Evolutionary conservation across 192 early-diverging fungal species (phyloP).

Genomic region (Coemansia sp.): DNA sequence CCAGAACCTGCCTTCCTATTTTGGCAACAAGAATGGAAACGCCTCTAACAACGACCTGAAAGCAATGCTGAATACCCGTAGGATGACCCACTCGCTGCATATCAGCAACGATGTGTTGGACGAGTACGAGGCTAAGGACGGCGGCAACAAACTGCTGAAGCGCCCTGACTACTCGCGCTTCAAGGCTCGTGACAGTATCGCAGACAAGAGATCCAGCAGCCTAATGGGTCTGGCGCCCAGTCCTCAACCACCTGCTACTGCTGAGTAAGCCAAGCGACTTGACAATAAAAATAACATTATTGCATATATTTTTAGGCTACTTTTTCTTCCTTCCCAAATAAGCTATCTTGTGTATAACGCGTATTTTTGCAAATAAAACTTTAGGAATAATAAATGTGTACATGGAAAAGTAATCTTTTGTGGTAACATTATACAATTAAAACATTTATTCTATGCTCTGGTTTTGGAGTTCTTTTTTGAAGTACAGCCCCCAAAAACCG

Average conservation of each 20-base stretch:
- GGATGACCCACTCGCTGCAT: slow-evolving; percentile 27
- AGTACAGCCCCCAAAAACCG: background rate
- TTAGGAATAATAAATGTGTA: no score
- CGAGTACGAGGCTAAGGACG: background rate
- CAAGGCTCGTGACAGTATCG: background rate
- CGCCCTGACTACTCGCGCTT: slow-evolving; percentile 31
- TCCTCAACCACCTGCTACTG: slow-evolving; percentile 12
- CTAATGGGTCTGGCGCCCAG: slow-evolving; percentile 26
- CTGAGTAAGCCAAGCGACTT: background rate
- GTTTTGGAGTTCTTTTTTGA: background rate
- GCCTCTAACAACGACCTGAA: background rate
- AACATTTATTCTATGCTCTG: background rate
- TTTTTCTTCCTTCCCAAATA: background rate
- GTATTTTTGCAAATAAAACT: no score
- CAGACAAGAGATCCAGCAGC: slow-evolving; percentile 19
- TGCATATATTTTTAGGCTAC: background rate
- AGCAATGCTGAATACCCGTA: background rate
- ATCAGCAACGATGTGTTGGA: slow-evolving; percentile 16
- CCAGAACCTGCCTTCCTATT: slow-evolving; percentile 22
- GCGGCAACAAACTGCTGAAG: slow-evolving; percentile 17
- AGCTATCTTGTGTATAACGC: background rate
- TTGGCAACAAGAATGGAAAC: background rate
- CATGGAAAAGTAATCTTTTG: no score
- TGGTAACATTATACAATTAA: no score
- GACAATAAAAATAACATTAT: no score